A percentile compares a stretch with the other conserved stretches of the same genome.
These are phyloP conservation scores for Diaporthe longicolla DNA, from an alignment of 2,329 filamentous ascomycete species.

Conservation along the genomic window DNA sequence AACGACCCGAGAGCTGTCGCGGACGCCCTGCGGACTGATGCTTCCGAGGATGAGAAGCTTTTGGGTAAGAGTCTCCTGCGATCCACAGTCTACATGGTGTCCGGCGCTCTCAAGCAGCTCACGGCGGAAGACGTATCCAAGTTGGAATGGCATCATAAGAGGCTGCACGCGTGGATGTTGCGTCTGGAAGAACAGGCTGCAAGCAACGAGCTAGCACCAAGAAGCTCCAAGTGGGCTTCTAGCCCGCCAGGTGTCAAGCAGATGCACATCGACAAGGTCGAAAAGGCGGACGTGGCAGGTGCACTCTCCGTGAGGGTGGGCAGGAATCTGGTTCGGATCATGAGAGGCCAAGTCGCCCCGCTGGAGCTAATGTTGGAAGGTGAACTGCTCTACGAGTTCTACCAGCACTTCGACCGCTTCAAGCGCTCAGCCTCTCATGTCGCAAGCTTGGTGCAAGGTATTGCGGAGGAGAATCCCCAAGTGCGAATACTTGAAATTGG, in stretches of 20 bases:
- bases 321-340: constrained; percentile 50
- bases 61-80: constrained; percentile 22
- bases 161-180: constrained; percentile 16
- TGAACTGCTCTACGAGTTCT: constrained; percentile 52
- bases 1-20: not conserved
- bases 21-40: not conserved
- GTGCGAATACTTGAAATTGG: constrained; percentile 31
- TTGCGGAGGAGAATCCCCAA: not conserved
- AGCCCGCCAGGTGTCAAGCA: not conserved
- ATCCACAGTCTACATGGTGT: constrained; percentile 36
- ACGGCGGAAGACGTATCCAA: not conserved
- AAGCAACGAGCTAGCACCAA: not conserved
- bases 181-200: not conserved
- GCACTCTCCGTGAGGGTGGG: constrained; percentile 50
- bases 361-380: constrained; percentile 54
- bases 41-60: constrained; percentile 7
- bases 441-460: not conserved
- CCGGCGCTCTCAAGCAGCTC: constrained; percentile 12
- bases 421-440: not conserved
- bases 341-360: constrained; percentile 51
- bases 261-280: constrained; percentile 35
- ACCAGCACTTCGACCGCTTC: constrained; percentile 45
- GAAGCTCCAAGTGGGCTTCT: constrained; percentile 12
- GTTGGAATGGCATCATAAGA: not conserved
- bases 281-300: constrained; percentile 46